These are phyloP conservation scores for Cicer arietinum DNA, from an alignment of 306 rosid species.

Conservation along the genomic window DNA sequence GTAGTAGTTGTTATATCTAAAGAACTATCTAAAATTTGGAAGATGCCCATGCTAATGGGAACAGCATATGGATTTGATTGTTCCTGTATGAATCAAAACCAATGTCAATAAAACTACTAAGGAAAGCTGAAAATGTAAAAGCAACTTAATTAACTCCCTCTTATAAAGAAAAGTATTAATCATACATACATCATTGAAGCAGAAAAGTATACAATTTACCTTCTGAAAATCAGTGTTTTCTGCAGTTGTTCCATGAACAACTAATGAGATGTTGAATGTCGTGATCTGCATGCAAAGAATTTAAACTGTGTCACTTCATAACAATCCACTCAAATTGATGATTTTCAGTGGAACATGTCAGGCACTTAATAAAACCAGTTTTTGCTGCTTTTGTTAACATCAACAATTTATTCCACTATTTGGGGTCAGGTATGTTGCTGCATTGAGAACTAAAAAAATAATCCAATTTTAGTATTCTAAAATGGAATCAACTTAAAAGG, in stretches of 20 bases:
- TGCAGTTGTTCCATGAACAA: conserved; percentile 88
- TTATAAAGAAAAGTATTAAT: neutral
- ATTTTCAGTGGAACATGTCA: neutral
- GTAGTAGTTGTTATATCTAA: conserved; percentile 86
- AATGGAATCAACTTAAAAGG: neutral
- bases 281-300: conserved; percentile 67
- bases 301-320: conserved; percentile 40
- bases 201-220: conserved; percentile 57
- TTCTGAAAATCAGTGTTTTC: conserved; percentile 83
- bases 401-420: conserved; percentile 12
- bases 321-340: neutral
- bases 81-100: conserved; percentile 61
- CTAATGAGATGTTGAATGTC: conserved; percentile 87
- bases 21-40: conserved; percentile 78
- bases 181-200: conserved; percentile 30
- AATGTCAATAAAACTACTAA: conserved; percentile 36
- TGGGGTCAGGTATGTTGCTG: neutral
- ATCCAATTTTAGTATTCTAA: neutral
- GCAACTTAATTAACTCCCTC: conserved; percentile 25
- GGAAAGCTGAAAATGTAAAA: conserved; percentile 16
- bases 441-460: conserved; percentile 8
- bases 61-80: conserved; percentile 78
- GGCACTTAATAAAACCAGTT: neutral
- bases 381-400: neutral
- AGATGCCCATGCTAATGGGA: conserved; percentile 89